Evolutionary conservation across 441 rosid genomes (phyloP).

Genomic region (Sinapis alba): DNA sequence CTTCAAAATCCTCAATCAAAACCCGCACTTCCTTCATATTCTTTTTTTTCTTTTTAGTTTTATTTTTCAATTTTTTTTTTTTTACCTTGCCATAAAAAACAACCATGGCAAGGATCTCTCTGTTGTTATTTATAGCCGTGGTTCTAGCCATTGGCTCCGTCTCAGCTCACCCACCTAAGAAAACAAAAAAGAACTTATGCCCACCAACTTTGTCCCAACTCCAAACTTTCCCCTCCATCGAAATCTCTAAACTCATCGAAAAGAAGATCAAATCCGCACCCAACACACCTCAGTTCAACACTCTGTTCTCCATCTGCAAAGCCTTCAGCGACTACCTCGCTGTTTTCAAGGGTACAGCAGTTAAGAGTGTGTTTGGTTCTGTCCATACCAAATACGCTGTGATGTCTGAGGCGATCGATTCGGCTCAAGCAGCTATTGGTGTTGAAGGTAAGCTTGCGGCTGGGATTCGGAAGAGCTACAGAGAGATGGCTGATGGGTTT

Average conservation of each 20-base stretch:
- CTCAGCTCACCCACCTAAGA: conserved; percentile 29
- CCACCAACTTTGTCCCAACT: conserved; percentile 18
- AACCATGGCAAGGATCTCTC: conserved; percentile 41
- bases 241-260: conserved; percentile 13
- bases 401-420: neutral
- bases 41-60: neutral
- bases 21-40: conserved; percentile 32
- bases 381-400: neutral
- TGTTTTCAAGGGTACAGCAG: neutral
- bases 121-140: conserved; percentile 32
- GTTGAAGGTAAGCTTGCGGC: neutral
- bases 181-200: neutral
- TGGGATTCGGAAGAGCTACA: neutral
- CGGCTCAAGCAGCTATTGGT: conserved; percentile 16
- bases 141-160: conserved; percentile 28
- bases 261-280: neutral
- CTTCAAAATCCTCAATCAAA: conserved; percentile 5
- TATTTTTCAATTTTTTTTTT: neutral
- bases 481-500: conserved; percentile 15
- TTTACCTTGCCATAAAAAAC: conserved; percentile 4
- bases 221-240: conserved; percentile 16
- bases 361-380: neutral
- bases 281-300: neutral
- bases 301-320: conserved; percentile 12
- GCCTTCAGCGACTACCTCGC: conserved; percentile 7